phyloP scores from a whole-genome alignment of 2,329 filamentous ascomycete genomes.

The Penicillium sp. region DNA sequence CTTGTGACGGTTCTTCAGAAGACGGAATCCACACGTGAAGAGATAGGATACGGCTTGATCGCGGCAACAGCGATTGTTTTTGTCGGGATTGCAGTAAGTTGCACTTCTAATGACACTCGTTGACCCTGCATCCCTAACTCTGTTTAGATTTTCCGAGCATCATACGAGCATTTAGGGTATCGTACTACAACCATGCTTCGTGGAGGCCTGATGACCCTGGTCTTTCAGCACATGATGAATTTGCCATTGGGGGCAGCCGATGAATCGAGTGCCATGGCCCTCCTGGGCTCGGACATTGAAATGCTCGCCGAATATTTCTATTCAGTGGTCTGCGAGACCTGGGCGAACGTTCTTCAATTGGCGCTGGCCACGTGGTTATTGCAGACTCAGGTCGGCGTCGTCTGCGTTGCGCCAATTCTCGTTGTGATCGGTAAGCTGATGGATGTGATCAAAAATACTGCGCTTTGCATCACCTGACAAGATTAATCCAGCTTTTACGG shows the following conservation, averaged over 20 bases:
- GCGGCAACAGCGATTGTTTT: no score
- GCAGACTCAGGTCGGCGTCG: constrained; percentile 26
- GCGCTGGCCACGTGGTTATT: constrained; percentile 31
- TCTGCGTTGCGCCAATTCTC: constrained; percentile 28
- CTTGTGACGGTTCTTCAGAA: constrained; percentile 7
- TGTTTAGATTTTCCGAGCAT: constrained; percentile 9
- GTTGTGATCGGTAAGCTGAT: constrained; percentile 24
- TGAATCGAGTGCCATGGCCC: constrained; percentile 20
- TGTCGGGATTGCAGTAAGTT: no score
- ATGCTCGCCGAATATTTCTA: constrained; percentile 20
- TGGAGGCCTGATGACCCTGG: constrained; percentile 16
- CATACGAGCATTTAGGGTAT: constrained; percentile 10
- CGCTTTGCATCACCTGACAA: not conserved
- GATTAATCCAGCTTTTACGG: constrained; percentile 1
- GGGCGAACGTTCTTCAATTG: constrained; percentile 32
- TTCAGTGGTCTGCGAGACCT: constrained; percentile 24
- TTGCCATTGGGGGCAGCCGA: constrained; percentile 14
- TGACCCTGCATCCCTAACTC: not conserved
- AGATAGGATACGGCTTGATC: no score
- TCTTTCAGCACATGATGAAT: constrained; percentile 17
- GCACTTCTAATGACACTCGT: no score
- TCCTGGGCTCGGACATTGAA: constrained; percentile 18
- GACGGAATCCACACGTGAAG: not conserved
- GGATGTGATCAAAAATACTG: no score
- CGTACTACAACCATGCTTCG: constrained; percentile 16